A percentile compares a stretch with the other conserved stretches of the same genome.
phyloP scores from a whole-genome alignment of 768 basidiomycete species.

The Harrya chromipes region DNA sequence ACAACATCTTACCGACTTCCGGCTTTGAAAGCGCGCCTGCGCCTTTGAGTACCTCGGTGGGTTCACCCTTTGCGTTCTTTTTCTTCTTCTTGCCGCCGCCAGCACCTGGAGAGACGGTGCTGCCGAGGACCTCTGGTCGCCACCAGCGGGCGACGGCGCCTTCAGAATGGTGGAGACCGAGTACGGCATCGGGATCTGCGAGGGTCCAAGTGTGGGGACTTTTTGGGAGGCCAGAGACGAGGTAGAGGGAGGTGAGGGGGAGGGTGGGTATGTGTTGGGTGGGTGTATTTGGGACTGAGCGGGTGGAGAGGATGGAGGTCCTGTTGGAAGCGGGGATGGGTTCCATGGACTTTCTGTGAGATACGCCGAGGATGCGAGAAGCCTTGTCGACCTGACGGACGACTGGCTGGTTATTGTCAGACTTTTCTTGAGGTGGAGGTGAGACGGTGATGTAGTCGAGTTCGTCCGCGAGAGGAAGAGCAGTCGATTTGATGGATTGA shows the following conservation, averaged over 20 bases:
- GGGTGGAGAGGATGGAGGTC: conserved; percentile 73
- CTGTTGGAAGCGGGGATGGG: conserved; percentile 77
- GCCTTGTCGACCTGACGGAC: conserved; percentile 63
- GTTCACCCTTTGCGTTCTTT: conserved; percentile 57
- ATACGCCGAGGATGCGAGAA: conserved; percentile 71
- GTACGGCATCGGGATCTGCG: conserved; percentile 77
- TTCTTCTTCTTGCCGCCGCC: conserved; percentile 74
- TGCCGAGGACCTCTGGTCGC: conserved; percentile 88
- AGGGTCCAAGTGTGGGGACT: conserved; percentile 89
- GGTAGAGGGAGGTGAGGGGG: conserved; percentile 80
- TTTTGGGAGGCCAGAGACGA: conserved; percentile 86
- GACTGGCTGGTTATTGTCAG: conserved; percentile 33
- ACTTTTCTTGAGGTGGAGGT: conserved; percentile 24
- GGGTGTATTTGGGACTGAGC: conserved; percentile 41
- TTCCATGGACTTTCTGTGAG: conserved; percentile 77
- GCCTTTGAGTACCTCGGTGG: conserved; percentile 59
- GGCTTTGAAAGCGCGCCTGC: conserved; percentile 80
- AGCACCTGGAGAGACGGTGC: conserved; percentile 80
- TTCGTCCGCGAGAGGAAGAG: conserved; percentile 53
- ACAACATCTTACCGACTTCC: conserved; percentile 87
- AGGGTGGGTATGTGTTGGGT: conserved; percentile 66
- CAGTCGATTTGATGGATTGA: conserved; percentile 30
- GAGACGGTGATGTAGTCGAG: conserved; percentile 68
- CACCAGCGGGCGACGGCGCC: conserved; percentile 88
- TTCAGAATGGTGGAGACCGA: conserved; percentile 78